These are phyloP conservation scores for Claviceps fusiformis DNA, from an alignment of 2,329 filamentous ascomycete species.

Conservation along the genomic window DNA sequence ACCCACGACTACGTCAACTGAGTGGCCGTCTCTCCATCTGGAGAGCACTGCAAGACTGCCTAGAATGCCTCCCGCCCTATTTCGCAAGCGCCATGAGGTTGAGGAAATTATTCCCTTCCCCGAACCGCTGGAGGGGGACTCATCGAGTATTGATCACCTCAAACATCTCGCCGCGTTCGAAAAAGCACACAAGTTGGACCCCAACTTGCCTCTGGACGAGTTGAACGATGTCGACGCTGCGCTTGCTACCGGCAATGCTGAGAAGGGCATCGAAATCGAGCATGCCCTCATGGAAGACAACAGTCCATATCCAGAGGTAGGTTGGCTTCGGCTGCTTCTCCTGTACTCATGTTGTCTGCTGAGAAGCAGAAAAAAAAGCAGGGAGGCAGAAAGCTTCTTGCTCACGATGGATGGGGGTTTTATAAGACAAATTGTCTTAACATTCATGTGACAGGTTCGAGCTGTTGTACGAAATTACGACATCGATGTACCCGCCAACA, in stretches of 20 bases:
- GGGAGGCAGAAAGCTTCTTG: too few relatives aligned
- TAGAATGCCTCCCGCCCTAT: slow-evolving; percentile 23
- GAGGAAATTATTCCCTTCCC: slow-evolving; percentile 31
- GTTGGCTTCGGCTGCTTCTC: slow-evolving; percentile 4
- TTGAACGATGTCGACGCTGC: slow-evolving; percentile 46
- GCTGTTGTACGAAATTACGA: slow-evolving; percentile 52
- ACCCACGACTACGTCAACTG: neutral
- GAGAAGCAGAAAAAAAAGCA: neutral
- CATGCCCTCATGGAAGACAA: slow-evolving; percentile 48
- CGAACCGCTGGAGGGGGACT: slow-evolving; percentile 25
- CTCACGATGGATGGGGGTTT: too few relatives aligned
- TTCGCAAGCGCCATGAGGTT: slow-evolving; percentile 32
- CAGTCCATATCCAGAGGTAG: slow-evolving; percentile 53
- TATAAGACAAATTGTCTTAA: neutral
- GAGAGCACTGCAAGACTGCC: neutral
- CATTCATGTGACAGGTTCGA: slow-evolving; percentile 33
- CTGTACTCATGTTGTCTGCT: neutral
- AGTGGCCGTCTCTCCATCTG: neutral
- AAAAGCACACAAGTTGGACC: slow-evolving; percentile 48
- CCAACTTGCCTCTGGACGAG: slow-evolving; percentile 50
- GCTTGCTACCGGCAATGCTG: slow-evolving; percentile 38
- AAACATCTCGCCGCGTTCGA: slow-evolving; percentile 42
- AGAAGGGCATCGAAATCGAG: slow-evolving; percentile 43
- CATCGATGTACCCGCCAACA: slow-evolving; percentile 50
- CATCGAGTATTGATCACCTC: slow-evolving; percentile 27